Evolutionary conservation across 2,329 filamentous ascomycete species (phyloP), one percentile per base, ranked within the genome.

Genomic region (Diaporthe nobilis): DNA sequence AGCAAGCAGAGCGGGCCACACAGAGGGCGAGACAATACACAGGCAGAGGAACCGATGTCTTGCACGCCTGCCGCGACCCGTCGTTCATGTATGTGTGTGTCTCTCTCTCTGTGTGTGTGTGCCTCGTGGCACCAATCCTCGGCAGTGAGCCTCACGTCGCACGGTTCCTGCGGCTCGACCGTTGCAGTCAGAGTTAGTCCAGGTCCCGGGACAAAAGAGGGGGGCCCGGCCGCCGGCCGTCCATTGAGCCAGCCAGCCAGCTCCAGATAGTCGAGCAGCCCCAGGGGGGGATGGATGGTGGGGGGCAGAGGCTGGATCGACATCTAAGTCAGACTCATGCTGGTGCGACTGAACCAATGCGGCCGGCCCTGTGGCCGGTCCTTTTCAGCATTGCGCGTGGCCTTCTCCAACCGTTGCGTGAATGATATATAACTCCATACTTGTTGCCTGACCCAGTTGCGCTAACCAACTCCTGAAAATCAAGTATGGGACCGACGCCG

Each of bases 131-230:
- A 68, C 39, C 22, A 17, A 22, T 34, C n/a, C 4, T 72, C 47
- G 42, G 57, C 57, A 63, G 34, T n/a, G 25, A 44, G 37, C 37
- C 51, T 70, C 22, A 53, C 44, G 70, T 61, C 34, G 55, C 55
- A 72, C 70, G 70, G 55, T 72, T 61, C 53, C 70, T 72, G 70
- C 39, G 22, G 37, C 55, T 72, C 44, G 25, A 17, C 68, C 44
- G 20, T 53, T 39, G 44, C 65, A 53, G 31, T 39, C 28, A 31
- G 28, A 37, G n/a, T 25, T 37, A 28, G 7, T 47, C 39, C 3
- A 13, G 42, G 13, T 58, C 47, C 65, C 39, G 63, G 44, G 49
- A 28, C 13, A 34, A 57, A 25, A 22, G 2, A 12, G 22, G 70
- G 57, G 28, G 70, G 25, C 37, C 37, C 37, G 37, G 37, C 37